A percentile compares a stretch with the other conserved stretches of the same genome.
These are phyloP conservation scores for Chytriomyces confervae DNA, from an alignment of 192 early-diverging fungal species.

Conservation along the genomic window DNA sequence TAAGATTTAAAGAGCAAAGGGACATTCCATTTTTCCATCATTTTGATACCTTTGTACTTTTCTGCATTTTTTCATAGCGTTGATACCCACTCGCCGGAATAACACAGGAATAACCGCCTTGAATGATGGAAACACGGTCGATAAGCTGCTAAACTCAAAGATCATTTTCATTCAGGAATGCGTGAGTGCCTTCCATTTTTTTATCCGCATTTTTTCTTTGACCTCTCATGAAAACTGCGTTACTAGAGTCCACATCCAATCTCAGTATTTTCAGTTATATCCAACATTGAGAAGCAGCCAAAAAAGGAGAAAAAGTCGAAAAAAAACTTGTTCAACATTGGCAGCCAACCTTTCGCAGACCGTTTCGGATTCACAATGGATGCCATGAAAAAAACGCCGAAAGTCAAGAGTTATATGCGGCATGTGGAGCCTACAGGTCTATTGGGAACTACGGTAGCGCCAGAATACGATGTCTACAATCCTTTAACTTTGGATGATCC, in stretches of 20 bases:
- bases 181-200: background rate
- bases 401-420: slow-evolving; percentile 35
- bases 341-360: slow-evolving; percentile 40
- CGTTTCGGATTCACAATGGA: slow-evolving; percentile 39
- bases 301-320: slow-evolving; percentile 34
- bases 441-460: slow-evolving; percentile 21
- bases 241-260: slow-evolving; percentile 35
- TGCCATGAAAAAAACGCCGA: slow-evolving; percentile 41
- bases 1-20: background rate
- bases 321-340: slow-evolving; percentile 35
- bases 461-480: slow-evolving; percentile 66
- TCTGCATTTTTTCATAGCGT: background rate
- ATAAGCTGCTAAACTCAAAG: background rate
- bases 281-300: slow-evolving; percentile 35
- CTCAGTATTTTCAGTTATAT: slow-evolving; percentile 47
- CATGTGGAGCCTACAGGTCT: slow-evolving; percentile 21
- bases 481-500: slow-evolving; percentile 89
- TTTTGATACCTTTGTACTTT: background rate
- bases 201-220: background rate
- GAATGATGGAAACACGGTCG: background rate
- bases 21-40: background rate
- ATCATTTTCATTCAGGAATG: background rate
- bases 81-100: background rate
- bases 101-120: background rate
- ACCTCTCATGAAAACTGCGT: background rate